A percentile compares a stretch with the other conserved stretches of the same genome.
These are phyloP conservation scores for Santalum album DNA, from an alignment of 164 flowering plant species.

Conservation along the genomic window DNA sequence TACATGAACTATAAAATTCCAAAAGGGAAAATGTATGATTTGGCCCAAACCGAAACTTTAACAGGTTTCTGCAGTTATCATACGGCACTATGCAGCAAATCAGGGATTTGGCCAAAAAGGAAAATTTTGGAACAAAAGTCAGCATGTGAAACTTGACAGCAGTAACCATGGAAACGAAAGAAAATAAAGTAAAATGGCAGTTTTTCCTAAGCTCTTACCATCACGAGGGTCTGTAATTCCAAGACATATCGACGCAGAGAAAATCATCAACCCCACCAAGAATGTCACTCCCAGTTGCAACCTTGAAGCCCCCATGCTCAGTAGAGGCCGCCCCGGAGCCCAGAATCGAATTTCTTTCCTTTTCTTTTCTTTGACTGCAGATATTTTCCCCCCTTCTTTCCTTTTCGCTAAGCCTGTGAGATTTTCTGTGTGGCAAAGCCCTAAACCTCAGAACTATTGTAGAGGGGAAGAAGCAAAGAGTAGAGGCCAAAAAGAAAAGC, in stretches of 20 bases:
- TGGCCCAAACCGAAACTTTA: no score
- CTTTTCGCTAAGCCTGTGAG: no score
- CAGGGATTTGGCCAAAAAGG: no score
- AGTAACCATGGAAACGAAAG: no score
- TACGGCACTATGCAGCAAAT: no score
- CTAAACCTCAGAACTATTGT: no score
- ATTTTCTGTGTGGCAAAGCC: no score
- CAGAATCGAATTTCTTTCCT: neutral
- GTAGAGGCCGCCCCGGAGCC: neutral
- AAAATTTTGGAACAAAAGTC: neutral
- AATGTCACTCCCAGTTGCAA: constrained; percentile 11
- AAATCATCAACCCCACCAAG: constrained; percentile 13
- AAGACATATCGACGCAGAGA: constrained; percentile 10
- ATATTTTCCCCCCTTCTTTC: neutral
- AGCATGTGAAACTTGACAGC: neutral
- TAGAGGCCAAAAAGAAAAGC: no score
- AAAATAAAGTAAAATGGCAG: neutral
- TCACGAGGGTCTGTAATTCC: constrained; percentile 48
- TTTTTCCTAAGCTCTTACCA: constrained; percentile 20
- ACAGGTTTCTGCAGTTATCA: no score
- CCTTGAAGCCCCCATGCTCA: constrained; percentile 20
- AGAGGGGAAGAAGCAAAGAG: no score
- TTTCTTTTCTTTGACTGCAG: neutral
- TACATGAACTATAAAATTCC: neutral
- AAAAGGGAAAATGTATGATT: no score